Base-by-base conservation (phyloP, 352 stramenopile species). In the Globisporangium nagaii region DNA sequence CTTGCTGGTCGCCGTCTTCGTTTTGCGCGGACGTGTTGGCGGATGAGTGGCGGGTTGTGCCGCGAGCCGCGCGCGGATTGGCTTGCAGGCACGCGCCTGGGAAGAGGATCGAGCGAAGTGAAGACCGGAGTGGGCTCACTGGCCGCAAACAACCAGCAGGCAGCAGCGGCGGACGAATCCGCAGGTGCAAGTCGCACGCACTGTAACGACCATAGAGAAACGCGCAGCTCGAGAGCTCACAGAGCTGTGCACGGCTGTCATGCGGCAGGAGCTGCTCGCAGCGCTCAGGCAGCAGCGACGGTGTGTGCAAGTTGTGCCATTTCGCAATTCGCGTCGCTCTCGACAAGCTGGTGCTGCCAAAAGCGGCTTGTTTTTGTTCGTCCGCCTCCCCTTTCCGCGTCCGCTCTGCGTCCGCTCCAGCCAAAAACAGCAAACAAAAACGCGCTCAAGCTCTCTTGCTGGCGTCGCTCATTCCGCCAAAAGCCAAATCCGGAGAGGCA, bases 21-120 rank as follows among this genome's bases (percentile, higher is more conserved):
- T n/a, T n/a, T n/a, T n/a, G n/a, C n/a, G n/a, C n/a, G n/a, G 36
- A 42, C n/a, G 44, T 35, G 44, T 35, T 5, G 44, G 27, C 24
- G 19, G 44, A 51, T 51, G 44, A 51, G 44, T 51, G 44, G 44
- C 43, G n/a, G 7, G 28, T 19, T 24, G 44, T 37, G 44, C 22
- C 27, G 44, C 28, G 28, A 51, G 30, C 28, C 28, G 19, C 27
- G 13, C 28, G 9, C 22, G 44, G 48, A 56, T 56, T 56, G 48
- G 48, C 20, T 37, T 25, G 20, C 28, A 7, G 48, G 48, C 48
- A 56, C 48, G 48, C 25, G 47, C 25, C 47, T 36, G 4, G 47
- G 42, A 48, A 32, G n/a, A n/a, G 20, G 48, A 19, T 37, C 19
- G n/a, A 51, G 12, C 12, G 41, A 47, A 47, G 41, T 47, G 41